Percentiles rank a stretch among this genome's conserved stretches.
Conservation (phyloP, 768 basidiomycete species). For the Boletus rubroflammeus region DNA sequence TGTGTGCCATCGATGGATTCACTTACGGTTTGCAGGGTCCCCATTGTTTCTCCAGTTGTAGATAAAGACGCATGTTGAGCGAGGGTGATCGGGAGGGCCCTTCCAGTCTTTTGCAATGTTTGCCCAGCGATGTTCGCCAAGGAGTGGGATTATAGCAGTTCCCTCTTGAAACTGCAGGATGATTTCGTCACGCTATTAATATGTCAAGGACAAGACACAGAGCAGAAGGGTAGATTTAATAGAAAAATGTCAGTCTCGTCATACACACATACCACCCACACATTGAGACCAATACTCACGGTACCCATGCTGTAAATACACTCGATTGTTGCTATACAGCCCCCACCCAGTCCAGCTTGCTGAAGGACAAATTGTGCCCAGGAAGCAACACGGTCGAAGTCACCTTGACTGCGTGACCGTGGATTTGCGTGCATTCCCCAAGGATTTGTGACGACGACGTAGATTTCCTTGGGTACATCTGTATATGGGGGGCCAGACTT, state of each 20-base stretch:
- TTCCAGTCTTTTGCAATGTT: constrained; percentile 1
- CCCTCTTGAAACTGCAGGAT: constrained; percentile 26
- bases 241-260: not conserved
- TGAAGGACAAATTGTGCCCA: constrained; percentile 26
- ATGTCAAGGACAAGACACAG: not conserved
- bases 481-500: constrained; percentile 30
- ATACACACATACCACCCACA: not conserved
- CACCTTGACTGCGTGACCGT: constrained; percentile 6
- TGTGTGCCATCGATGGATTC: not conserved
- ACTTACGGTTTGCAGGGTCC: constrained; percentile 31
- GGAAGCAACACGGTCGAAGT: constrained; percentile 23
- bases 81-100: constrained; percentile 5
- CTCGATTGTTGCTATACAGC: constrained; percentile 15
- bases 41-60: constrained; percentile 33
- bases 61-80: constrained; percentile 23
- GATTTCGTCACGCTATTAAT: constrained; percentile 25
- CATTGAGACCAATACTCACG: constrained; percentile 17
- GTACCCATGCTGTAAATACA: constrained; percentile 29
- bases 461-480: constrained; percentile 17
- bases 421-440: constrained; percentile 18
- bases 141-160: constrained; percentile 26
- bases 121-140: constrained; percentile 27
- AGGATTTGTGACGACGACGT: constrained; percentile 24
- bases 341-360: constrained; percentile 14
- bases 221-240: not conserved